Evolutionary conservation across 345 rosid genomes (phyloP), one percentile per base, ranked within the genome.

Genomic region (Gossypium anomalum): DNA sequence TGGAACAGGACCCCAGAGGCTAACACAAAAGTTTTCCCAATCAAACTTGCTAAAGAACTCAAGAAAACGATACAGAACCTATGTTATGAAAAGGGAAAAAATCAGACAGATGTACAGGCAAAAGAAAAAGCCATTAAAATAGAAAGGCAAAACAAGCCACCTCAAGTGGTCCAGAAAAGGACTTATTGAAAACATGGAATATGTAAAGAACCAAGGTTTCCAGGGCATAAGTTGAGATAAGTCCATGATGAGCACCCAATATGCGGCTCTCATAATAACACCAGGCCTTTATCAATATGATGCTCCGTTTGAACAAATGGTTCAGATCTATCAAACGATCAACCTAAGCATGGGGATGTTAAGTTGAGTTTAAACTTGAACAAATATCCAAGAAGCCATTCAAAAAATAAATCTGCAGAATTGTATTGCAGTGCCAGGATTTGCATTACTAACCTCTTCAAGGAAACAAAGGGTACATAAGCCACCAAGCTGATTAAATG

Each of bases 191-290:
- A 87, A 96, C 91, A 76, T 93, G 92, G 80, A 96, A 96, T 79
- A 93, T 96, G 87, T 96, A 96, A 51, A 96, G 98, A 83, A 96
- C 99, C 87, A 93, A 80, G 73, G 97, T 96, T 81, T 96, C 99
- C 73, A 96, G 76, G 34, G 98, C 99, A 85, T 96, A 96, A 70
- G 99, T 96, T 0, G 99, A 96, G 70, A 96, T 96, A 78, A 96
- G 89, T 65, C 99, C 99, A 76, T 96, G 99, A 85, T 93, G 99
- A 81, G 99, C 98, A 77, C 99, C 99, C 82, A 96, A 78, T 80
- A 93, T 93, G 62, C 99, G 98, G 82, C 99, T 96, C 88, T 96
- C 99, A 77, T 96, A 96, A 79, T 96, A 96, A 88, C 99, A 96
- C 99, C 99, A 96, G 12, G 99, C 99, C 78, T 95, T 95, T 71